phyloP scores from a whole-genome alignment of 2,329 filamentous ascomycete species.

The Simplicillium sp. region DNA sequence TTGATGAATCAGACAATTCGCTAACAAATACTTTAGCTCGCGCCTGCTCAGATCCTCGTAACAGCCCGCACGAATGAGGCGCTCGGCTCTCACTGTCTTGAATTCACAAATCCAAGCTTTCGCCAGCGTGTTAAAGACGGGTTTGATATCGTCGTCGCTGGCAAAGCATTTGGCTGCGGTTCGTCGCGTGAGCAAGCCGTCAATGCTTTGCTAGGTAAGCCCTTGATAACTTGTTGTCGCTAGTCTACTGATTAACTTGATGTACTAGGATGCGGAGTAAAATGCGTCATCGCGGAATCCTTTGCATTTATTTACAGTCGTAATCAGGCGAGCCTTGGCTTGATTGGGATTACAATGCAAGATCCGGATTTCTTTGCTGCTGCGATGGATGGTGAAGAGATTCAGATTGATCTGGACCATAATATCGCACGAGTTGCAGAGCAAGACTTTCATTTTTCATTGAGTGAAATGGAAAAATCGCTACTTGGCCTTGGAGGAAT shows the following conservation, averaged over 20 bases:
- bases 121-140: slow-evolving; percentile 23
- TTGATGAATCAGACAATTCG: neutral
- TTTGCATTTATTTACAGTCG: slow-evolving; percentile 36
- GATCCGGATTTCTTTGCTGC: slow-evolving; percentile 27
- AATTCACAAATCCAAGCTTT: slow-evolving; percentile 29
- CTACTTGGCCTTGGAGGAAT: slow-evolving; percentile 26
- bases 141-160: slow-evolving; percentile 31
- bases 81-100: slow-evolving; percentile 27
- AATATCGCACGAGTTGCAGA: slow-evolving; percentile 10
- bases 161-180: slow-evolving; percentile 34
- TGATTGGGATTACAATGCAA: slow-evolving; percentile 29
- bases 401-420: slow-evolving; percentile 23
- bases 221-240: too few relatives aligned
- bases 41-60: slow-evolving; percentile 26
- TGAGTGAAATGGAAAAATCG: slow-evolving; percentile 27
- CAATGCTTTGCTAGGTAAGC: slow-evolving; percentile 12
- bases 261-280: slow-evolving; percentile 24
- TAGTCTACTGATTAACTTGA: too few relatives aligned
- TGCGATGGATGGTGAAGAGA: slow-evolving; percentile 21
- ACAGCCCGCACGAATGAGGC: slow-evolving; percentile 18
- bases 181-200: slow-evolving; percentile 34
- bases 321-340: slow-evolving; percentile 33
- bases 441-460: slow-evolving; percentile 19
- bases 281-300: slow-evolving; percentile 31
- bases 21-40: slow-evolving; percentile 25